These are phyloP conservation scores for Diversispora epigaea DNA, from an alignment of 192 early-diverging fungal species.

Conservation along the genomic window DNA sequence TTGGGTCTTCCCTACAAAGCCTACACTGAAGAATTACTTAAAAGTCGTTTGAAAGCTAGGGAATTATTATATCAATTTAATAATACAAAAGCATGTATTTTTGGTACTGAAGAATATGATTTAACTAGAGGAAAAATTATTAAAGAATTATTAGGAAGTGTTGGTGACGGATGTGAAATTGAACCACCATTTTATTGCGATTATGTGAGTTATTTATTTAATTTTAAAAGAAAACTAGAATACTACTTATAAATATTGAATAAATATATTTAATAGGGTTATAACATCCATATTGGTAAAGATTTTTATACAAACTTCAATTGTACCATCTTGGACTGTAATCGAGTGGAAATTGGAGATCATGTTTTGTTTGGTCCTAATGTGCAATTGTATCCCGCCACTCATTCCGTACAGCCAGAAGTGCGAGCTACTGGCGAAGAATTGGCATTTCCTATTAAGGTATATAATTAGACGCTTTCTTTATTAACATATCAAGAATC, in stretches of 20 bases:
- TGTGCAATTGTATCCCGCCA: slow-evolving; percentile 73
- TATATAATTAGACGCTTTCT: not conserved
- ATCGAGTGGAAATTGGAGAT: slow-evolving; percentile 72
- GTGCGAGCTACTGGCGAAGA: slow-evolving; percentile 43
- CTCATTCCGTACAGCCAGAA: slow-evolving; percentile 68
- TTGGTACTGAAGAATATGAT: not conserved
- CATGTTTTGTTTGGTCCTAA: slow-evolving; percentile 71
- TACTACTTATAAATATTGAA: slow-evolving; percentile 17
- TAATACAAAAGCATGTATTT: not conserved
- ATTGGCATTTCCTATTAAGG: slow-evolving; percentile 46
- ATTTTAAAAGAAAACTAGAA: not conserved
- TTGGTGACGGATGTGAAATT: slow-evolving; percentile 58
- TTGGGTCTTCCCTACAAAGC: slow-evolving; percentile 15
- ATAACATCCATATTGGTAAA: slow-evolving; percentile 74
- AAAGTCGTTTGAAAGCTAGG: not conserved
- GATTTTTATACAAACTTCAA: slow-evolving; percentile 77
- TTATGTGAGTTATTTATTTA: slow-evolving; percentile 51
- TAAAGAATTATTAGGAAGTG: slow-evolving; percentile 42
- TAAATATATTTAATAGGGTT: slow-evolving; percentile 36
- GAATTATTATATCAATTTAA: slow-evolving; percentile 16
- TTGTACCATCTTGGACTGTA: slow-evolving; percentile 74
- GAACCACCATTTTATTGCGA: slow-evolving; percentile 72
- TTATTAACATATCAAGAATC: not conserved
- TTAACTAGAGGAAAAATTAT: not conserved
- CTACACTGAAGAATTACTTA: slow-evolving; percentile 7